Evolutionary conservation across 2,329 filamentous ascomycete genomes (phyloP).

Genomic region (Harringtonia lauricola): DNA sequence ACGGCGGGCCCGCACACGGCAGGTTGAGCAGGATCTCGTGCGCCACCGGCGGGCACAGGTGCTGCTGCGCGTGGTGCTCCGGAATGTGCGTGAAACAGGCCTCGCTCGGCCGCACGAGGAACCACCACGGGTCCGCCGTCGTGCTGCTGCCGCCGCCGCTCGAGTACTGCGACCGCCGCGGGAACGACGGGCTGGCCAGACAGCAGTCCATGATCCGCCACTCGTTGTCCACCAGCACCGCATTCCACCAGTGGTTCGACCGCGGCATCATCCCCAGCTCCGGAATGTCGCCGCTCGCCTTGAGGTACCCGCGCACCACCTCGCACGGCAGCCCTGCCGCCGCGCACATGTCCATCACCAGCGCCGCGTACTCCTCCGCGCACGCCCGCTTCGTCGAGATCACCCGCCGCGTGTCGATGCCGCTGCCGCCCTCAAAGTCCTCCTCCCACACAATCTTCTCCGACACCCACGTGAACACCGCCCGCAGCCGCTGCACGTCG

Average conservation of each 20-base stretch:
- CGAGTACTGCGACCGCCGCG: slow-evolving; percentile 67
- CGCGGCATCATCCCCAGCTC: slow-evolving; percentile 76
- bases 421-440: slow-evolving; percentile 75
- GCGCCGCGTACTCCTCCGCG: slow-evolving; percentile 76
- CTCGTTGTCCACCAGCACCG: slow-evolving; percentile 82
- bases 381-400: slow-evolving; percentile 76
- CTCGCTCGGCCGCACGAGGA: slow-evolving; percentile 78
- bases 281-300: slow-evolving; percentile 71
- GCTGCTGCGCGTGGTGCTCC: slow-evolving; percentile 77
- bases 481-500: slow-evolving; percentile 82
- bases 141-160: slow-evolving; percentile 51
- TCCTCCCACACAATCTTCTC: slow-evolving; percentile 95
- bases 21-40: slow-evolving; percentile 79
- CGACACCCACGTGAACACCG: slow-evolving; percentile 96
- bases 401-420: slow-evolving; percentile 70
- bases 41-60: slow-evolving; percentile 79
- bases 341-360: slow-evolving; percentile 88
- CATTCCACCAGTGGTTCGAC: slow-evolving; percentile 97
- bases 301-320: slow-evolving; percentile 80
- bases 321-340: slow-evolving; percentile 84
- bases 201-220: slow-evolving; percentile 97
- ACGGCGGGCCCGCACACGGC: slow-evolving; percentile 75
- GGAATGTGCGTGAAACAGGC: slow-evolving; percentile 95
- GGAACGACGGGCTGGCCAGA: slow-evolving; percentile 82
- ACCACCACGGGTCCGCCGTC: slow-evolving; percentile 81